phyloP scores from a whole-genome alignment of 371 early-diverging fungal species.

The Batkoa obscura region DNA sequence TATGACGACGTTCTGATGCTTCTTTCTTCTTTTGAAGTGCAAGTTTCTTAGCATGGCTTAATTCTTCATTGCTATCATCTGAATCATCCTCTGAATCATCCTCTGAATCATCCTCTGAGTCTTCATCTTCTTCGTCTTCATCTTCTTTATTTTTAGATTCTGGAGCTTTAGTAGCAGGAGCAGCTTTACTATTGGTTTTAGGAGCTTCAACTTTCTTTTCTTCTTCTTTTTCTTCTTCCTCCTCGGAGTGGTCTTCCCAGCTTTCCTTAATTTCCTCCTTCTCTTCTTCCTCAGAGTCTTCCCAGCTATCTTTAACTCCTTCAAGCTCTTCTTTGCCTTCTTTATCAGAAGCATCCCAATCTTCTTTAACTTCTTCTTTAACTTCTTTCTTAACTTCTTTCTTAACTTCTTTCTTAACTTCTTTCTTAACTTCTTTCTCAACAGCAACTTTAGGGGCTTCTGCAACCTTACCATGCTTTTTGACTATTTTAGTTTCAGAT shows the following conservation, averaged over 20 bases:
- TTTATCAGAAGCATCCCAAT: slow-evolving; percentile 38
- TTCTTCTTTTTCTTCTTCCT: slow-evolving; percentile 9
- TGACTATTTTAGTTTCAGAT: no score
- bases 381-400: slow-evolving; percentile 13
- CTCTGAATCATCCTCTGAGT: slow-evolving; percentile 17
- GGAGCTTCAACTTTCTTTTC: slow-evolving; percentile 14
- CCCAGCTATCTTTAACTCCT: slow-evolving; percentile 11
- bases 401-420: slow-evolving; percentile 10
- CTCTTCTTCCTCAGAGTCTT: slow-evolving; percentile 24
- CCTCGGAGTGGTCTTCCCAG: slow-evolving; percentile 17
- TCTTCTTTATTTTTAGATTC: slow-evolving; percentile 17
- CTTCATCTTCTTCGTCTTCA: slow-evolving; percentile 25
- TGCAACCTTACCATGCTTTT: slow-evolving; percentile 13
- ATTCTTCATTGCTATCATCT: slow-evolving; percentile 37
- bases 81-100: slow-evolving; percentile 25
- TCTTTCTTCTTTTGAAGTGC: slow-evolving; percentile 56
- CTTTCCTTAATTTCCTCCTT: slow-evolving; percentile 15
- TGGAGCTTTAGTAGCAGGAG: slow-evolving; percentile 14
- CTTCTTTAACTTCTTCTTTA: slow-evolving; percentile 32
- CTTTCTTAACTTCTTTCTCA: slow-evolving; percentile 9
- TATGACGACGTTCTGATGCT: slow-evolving; percentile 51
- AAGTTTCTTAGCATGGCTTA: slow-evolving; percentile 30
- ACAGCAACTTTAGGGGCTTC: slow-evolving; percentile 13
- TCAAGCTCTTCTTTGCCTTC: slow-evolving; percentile 19
- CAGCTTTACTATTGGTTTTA: slow-evolving; percentile 15